Conservation (phyloP, 108 stramenopile species). For the Nitzschia palea region DNA sequence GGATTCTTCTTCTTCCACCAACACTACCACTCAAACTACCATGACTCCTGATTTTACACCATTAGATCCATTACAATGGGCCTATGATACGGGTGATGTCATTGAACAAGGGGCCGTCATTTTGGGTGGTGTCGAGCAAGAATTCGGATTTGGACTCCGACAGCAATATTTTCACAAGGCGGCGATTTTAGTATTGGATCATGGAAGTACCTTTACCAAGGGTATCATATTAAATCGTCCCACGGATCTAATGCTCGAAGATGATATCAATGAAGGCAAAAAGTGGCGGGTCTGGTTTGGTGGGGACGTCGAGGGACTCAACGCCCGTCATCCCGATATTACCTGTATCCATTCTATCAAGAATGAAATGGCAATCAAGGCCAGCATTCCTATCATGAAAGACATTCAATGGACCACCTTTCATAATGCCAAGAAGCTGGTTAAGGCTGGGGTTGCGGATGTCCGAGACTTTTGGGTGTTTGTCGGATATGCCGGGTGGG, state of each 20-base stretch:
- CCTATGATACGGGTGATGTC: slow-evolving; percentile 77
- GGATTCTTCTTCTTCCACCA: neutral
- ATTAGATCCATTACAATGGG: slow-evolving; percentile 71
- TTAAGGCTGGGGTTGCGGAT: slow-evolving; percentile 22
- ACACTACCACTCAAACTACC: neutral
- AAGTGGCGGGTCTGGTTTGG: slow-evolving; percentile 84
- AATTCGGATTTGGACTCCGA: slow-evolving; percentile 74
- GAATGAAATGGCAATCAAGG: slow-evolving; percentile 44
- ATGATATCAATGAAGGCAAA: slow-evolving; percentile 45
- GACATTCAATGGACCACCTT: slow-evolving; percentile 91
- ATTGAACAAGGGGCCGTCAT: slow-evolving; percentile 85
- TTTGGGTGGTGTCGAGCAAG: slow-evolving; percentile 79
- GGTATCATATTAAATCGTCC: slow-evolving; percentile 86
- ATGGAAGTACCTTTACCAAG: slow-evolving; percentile 67
- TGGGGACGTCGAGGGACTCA: slow-evolving; percentile 69
- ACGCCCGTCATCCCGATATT: slow-evolving; percentile 68
- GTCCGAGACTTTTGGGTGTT: slow-evolving; percentile 41
- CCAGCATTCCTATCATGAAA: slow-evolving; percentile 70
- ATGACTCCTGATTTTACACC: slow-evolving; percentile 38
- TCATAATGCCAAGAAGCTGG: slow-evolving; percentile 65
- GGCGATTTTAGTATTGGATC: slow-evolving; percentile 68
- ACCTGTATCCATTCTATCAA: slow-evolving; percentile 77
- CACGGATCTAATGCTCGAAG: slow-evolving; percentile 51
- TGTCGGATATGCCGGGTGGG: slow-evolving; percentile 62
- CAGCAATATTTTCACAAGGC: slow-evolving; percentile 87